Evolutionary conservation across 176 grass and related monocot genomes (phyloP), one percentile per base, ranked within the genome.

Genomic region (Saccharum spontaneum): DNA sequence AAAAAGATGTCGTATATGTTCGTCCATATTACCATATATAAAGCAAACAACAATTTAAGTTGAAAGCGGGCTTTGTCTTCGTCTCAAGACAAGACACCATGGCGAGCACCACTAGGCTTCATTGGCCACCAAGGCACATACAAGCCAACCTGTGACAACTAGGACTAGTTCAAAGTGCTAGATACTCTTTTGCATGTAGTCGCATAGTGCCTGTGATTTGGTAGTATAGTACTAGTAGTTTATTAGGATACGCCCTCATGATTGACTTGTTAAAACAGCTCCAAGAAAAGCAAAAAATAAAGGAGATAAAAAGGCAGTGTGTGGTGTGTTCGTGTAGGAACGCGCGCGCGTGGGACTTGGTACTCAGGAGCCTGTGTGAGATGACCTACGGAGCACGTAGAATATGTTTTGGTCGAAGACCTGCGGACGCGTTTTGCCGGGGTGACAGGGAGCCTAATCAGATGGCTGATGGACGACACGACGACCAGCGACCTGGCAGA

Each of bases 371-470:
- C n/a, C 59, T 3, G 11, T 6, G 3, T 6, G 2, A 46, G 34
- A 38, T 48, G 26, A 77, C 86, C 79, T 71, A 13, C 50, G 1
- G 23, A 45, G 71, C 79, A 46, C 46, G 86, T 28, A 76, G 30
- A 50, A 37, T 36, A 17, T 8, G 6, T 28, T 23, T 17, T 24
- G 66, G 39, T 71, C 66, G 18, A 43, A 23, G 65, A 36, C 48
- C 78, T 59, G 11, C 9, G 5, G 60, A 82, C 86, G 71, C 86
- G 86, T 82, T 77, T 87, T 77, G 71, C 71, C 48, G 46, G 71
- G 17, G 61, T 18, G 33, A 78, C 43, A 75, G 26, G 17, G 45
- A n/a, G 60, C 84, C 67, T 55, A 20, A 30, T 54, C 33, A 10
- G 16, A 65, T 13, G 49, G 63, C 49, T 4, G 50, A 50, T 59